Conservation (phyloP, 371 early-diverging fungal species). For the Mycotypha africana region DNA sequence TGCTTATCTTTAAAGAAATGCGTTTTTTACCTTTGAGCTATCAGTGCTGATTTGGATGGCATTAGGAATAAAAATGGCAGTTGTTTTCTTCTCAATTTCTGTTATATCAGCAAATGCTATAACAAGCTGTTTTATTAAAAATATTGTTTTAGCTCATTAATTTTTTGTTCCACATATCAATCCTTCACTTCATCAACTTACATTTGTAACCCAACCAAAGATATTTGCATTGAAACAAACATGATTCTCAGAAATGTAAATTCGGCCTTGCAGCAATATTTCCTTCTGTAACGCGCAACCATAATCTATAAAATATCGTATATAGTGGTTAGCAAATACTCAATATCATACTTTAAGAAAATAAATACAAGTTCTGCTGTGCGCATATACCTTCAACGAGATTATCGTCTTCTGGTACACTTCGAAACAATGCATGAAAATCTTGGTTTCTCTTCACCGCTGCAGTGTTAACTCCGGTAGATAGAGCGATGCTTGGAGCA, state of each 20-base stretch:
- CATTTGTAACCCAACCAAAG: constrained; percentile 93
- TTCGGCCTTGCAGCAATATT: constrained; percentile 86
- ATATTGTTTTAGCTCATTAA: neutral
- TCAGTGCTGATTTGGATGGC: constrained; percentile 76
- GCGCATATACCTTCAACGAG: constrained; percentile 54
- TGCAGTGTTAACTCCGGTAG: neutral
- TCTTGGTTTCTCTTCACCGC: constrained; percentile 38
- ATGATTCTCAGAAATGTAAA: constrained; percentile 82
- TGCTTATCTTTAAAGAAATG: neutral
- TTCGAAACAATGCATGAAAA: constrained; percentile 51
- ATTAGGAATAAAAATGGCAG: constrained; percentile 82
- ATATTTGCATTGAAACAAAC: constrained; percentile 94
- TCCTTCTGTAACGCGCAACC: constrained; percentile 92
- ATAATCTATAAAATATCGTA: constrained; percentile 52
- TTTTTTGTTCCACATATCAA: neutral
- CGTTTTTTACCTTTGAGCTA: constrained; percentile 48
- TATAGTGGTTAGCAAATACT: neutral
- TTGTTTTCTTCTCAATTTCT: constrained; percentile 76
- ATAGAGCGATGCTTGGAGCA: neutral
- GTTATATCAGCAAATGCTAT: constrained; percentile 79
- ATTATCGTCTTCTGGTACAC: constrained; percentile 49
- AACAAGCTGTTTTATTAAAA: constrained; percentile 49
- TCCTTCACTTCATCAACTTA: constrained; percentile 21
- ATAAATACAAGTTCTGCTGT: too few species aligned
- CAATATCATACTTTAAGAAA: too few species aligned